Evolutionary conservation across 108 stramenopile species (phyloP).

Genomic region (Craspedostauros australis): DNA sequence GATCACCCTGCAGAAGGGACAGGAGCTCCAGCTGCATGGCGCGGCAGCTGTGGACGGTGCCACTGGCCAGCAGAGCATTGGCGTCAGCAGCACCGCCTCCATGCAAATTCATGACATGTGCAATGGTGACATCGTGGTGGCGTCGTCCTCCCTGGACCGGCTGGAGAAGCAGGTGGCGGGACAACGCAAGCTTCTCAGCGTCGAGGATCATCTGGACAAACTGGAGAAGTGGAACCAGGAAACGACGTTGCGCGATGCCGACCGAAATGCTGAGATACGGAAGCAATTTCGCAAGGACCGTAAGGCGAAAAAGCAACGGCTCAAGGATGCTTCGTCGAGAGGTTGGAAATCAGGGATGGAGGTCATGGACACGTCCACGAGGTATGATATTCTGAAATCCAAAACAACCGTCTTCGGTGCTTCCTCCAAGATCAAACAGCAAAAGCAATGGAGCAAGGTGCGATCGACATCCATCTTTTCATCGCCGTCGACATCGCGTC

Average conservation of each 20-base stretch:
- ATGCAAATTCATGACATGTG: too few relatives aligned
- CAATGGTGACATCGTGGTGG: too few relatives aligned
- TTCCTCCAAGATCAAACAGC: conserved; percentile 2
- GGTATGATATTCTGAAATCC: conserved; percentile 26
- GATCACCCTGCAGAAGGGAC: conserved; percentile 41
- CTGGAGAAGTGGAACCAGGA: conserved; percentile 38
- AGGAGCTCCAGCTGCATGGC: conserved; percentile 52
- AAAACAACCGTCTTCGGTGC: conserved; percentile 19
- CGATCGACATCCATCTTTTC: conserved; percentile 32
- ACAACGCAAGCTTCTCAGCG: conserved; percentile 40
- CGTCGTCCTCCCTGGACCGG: conserved; percentile 27
- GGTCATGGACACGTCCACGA: conserved; percentile 14
- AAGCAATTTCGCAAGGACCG: conserved; percentile 51
- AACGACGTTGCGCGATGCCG: conserved; percentile 47
- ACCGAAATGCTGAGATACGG: conserved; percentile 59
- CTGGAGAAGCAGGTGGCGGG: conserved; percentile 40
- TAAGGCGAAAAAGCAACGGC: conserved; percentile 38
- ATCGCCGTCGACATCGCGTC: too few relatives aligned
- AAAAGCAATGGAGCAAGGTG: conserved; percentile 4
- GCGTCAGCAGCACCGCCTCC: too few relatives aligned
- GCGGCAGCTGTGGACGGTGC: too few relatives aligned
- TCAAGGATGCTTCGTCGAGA: conserved; percentile 28
- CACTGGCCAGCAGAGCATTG: too few relatives aligned
- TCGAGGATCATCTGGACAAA: conserved; percentile 44
- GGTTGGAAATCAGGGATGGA: conserved; percentile 66